Percentiles rank a stretch among this genome's conserved stretches.
phyloP scores from a whole-genome alignment of 441 rosid species.

The Eruca vesicaria region DNA sequence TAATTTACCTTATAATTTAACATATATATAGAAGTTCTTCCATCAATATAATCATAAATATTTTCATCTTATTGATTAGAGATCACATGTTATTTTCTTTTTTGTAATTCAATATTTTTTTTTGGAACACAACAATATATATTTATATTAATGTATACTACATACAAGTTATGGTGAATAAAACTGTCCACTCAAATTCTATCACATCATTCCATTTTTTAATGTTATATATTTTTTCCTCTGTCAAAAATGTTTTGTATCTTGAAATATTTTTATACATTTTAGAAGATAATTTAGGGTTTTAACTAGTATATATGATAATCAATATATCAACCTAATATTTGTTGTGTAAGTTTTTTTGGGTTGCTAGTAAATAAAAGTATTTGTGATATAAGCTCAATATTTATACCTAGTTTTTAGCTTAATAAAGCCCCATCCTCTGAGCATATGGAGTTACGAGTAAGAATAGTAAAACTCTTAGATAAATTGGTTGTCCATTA shows the following conservation, averaged over 20 bases:
- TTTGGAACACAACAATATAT: not conserved
- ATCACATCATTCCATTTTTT: slow-evolving; percentile 1
- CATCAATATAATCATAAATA: not conserved
- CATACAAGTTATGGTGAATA: not conserved
- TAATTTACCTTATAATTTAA: not conserved
- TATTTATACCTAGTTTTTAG: not conserved
- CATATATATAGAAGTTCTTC: not conserved
- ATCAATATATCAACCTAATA: not conserved
- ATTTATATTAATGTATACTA: not conserved
- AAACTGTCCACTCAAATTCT: slow-evolving; percentile 8
- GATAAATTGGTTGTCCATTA: slow-evolving; percentile 14
- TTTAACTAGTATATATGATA: not conserved
- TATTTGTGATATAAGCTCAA: not conserved
- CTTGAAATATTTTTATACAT: not conserved
- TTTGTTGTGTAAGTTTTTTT: not conserved
- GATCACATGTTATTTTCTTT: not conserved
- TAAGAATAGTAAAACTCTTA: not conserved
- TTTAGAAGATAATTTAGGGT: not conserved
- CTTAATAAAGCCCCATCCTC: not conserved
- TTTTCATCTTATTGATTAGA: not conserved
- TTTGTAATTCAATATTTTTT: not conserved
- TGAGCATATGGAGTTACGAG: not conserved
- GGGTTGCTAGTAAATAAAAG: not conserved
- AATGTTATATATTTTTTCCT: not conserved
- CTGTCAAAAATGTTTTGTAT: not conserved